These are phyloP conservation scores for Talaromyces sp. DNA, from an alignment of 2,329 filamentous ascomycete genomes.

Conservation along the genomic window DNA sequence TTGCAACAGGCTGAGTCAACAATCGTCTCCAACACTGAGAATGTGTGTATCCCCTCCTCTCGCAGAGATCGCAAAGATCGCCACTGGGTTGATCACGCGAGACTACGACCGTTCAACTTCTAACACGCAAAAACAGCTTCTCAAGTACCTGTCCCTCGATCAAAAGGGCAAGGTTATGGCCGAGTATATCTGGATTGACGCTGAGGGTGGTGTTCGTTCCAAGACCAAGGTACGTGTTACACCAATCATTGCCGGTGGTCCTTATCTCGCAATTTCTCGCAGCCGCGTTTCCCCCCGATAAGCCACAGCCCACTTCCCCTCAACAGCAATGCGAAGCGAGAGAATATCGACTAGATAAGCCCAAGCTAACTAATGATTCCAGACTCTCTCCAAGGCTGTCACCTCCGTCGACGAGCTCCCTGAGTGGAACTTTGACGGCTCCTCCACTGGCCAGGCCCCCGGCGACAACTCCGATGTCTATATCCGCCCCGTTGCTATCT, in stretches of 20 bases:
- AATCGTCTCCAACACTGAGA: slow-evolving; percentile 37
- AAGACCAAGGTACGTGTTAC: slow-evolving; percentile 81
- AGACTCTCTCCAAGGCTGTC: slow-evolving; percentile 64
- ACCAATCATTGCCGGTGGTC: slow-evolving; percentile 3
- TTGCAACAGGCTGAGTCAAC: slow-evolving; percentile 26
- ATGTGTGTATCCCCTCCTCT: slow-evolving; percentile 32
- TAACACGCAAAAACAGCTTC: slow-evolving; percentile 56
- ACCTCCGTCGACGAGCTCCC: slow-evolving; percentile 62
- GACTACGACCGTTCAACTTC: slow-evolving; percentile 21
- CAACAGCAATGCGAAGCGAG: slow-evolving; percentile 14
- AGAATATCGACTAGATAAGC: too few species aligned
- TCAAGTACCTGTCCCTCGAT: slow-evolving; percentile 87
- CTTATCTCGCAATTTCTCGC: slow-evolving; percentile 14
- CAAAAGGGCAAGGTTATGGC: slow-evolving; percentile 87
- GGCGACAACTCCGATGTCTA: slow-evolving; percentile 98
- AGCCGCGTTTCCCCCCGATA: slow-evolving; percentile 18
- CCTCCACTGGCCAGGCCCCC: slow-evolving; percentile 85
- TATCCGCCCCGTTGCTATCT: slow-evolving; percentile 84
- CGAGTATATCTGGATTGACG: slow-evolving; percentile 96
- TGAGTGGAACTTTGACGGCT: slow-evolving; percentile 84
- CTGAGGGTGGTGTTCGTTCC: slow-evolving; percentile 76
- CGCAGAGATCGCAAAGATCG: neutral
- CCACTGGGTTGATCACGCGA: neutral
- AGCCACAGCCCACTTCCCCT: slow-evolving; percentile 18
- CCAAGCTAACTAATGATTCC: neutral